Base-by-base conservation (phyloP, 768 basidiomycete genomes). In the Auriscalpium vulgare region DNA sequence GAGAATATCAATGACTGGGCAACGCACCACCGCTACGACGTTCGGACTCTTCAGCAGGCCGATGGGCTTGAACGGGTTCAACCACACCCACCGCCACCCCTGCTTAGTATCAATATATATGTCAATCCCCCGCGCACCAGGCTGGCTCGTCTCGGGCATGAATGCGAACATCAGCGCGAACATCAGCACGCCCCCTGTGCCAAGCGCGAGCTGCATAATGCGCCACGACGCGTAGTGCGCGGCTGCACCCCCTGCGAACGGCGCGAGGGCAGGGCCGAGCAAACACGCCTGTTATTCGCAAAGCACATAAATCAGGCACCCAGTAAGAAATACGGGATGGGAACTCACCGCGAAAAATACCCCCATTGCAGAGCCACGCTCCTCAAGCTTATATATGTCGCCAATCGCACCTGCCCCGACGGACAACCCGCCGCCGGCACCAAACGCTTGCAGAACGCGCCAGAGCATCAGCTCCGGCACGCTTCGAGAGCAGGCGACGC, bases 81-180 rank as follows among this genome's bases (percentile, higher is more conserved):
- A 56, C 63, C 78, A 78, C 0, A 81, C 70, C 50, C 74, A 69
- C 45, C 58, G 54, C 46, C 43, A 59, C 47, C 35, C 29, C n/a
- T 38, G 23, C 23, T 48, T 44, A n/a, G 16, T 61, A 46, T 58
- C 57, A 7, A 56, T 53, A 4, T 56, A 43, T 57, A 80, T 79
- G 53, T 84, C 83, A 2, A 84, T 70, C 0, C 82, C 80, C 40
- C 77, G 71, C 0, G 75, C 64, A 9, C 80, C 77, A 0, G 85
- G 85, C 60, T 84, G 82, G 50, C 77, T 79, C 3, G 86, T 88
- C 61, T 88, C 87, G 0, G 85, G 85, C n/a, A 86, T 74, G 53
- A 74, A 75, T 2, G 76, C 40, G 1, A 65, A 49, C 35, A 86
- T 71, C 7, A 70, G 58, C 7, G 75, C 8, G 37, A 80, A 71